These are phyloP conservation scores for Penicillium crustosum DNA, from an alignment of 2,329 filamentous ascomycete species.

Conservation along the genomic window DNA sequence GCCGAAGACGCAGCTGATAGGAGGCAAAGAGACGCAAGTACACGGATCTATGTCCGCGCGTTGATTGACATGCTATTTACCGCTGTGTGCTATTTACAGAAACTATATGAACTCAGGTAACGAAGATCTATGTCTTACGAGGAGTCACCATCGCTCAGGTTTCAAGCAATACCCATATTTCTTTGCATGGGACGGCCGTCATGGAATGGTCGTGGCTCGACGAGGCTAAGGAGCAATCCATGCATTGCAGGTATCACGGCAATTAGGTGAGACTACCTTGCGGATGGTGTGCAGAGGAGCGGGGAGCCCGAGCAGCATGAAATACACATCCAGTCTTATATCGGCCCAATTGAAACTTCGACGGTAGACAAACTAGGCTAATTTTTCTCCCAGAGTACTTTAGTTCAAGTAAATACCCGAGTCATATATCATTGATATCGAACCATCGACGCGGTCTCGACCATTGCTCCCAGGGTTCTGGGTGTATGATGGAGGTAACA, in stretches of 20 bases:
- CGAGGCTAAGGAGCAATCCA: conserved; percentile 10
- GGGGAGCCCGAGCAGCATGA: not conserved
- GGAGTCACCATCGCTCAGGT: not conserved
- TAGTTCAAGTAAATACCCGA: not conserved
- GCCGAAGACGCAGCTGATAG: conserved; percentile 16
- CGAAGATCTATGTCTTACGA: conserved; percentile 17
- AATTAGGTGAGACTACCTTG: conserved; percentile 16
- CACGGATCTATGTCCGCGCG: conserved; percentile 8
- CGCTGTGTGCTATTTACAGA: conserved; percentile 19
- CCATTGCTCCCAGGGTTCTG: not conserved
- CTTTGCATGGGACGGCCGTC: conserved; percentile 16
- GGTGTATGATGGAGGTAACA: not conserved
- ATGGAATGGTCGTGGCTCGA: conserved; percentile 22
- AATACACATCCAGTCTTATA: conserved; percentile 11
- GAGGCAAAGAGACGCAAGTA: conserved; percentile 10
- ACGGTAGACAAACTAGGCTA: conserved; percentile 1
- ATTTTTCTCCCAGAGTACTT: not conserved
- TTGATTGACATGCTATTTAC: conserved; percentile 7
- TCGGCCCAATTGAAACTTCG: conserved; percentile 21
- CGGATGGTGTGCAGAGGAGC: conserved; percentile 1
- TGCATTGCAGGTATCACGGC: conserved; percentile 22
- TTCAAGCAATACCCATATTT: conserved; percentile 18
- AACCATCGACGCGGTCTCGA: not conserved
- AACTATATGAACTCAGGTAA: conserved; percentile 11
- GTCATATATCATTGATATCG: not conserved